Conservation (phyloP, 2,329 filamentous ascomycete species). For the Pseudogymnoascus verrucosus region DNA sequence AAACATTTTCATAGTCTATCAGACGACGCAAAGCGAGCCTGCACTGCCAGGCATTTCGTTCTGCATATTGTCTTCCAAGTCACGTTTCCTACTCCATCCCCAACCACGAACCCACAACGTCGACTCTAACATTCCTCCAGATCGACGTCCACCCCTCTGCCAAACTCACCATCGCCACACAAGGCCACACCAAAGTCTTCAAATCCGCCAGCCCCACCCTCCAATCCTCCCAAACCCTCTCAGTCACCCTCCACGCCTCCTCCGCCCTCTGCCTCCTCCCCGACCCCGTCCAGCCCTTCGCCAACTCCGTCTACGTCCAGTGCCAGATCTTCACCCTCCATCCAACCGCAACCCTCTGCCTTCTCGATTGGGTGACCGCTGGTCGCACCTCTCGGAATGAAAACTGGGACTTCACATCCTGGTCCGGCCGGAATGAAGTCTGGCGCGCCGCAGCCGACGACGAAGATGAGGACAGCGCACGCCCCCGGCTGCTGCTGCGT, state of each 20-base stretch:
- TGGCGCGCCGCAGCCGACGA: slow-evolving; percentile 39
- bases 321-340: slow-evolving; percentile 65
- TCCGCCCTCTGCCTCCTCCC: slow-evolving; percentile 64
- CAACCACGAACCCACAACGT: background rate
- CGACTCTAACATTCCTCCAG: slow-evolving; percentile 16
- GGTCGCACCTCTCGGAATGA: slow-evolving; percentile 80
- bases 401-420: slow-evolving; percentile 74
- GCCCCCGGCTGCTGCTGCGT: slow-evolving; percentile 63
- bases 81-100: background rate
- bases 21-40: background rate
- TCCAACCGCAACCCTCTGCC: slow-evolving; percentile 56
- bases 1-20: background rate
- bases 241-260: slow-evolving; percentile 40
- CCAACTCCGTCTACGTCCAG: slow-evolving; percentile 75
- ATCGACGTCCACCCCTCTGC: slow-evolving; percentile 58
- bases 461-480: slow-evolving; percentile 29
- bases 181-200: slow-evolving; percentile 93
- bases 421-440: slow-evolving; percentile 84
- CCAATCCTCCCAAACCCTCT: slow-evolving; percentile 50
- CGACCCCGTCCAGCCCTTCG: slow-evolving; percentile 89
- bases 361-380: slow-evolving; percentile 91
- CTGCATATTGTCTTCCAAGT: background rate
- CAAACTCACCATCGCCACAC: slow-evolving; percentile 58
- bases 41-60: background rate
- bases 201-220: slow-evolving; percentile 56